A percentile compares a stretch with the other conserved stretches of the same genome.
These are phyloP conservation scores for Gastrolobium bilobum DNA, from an alignment of 306 rosid genomes.

Conservation along the genomic window DNA sequence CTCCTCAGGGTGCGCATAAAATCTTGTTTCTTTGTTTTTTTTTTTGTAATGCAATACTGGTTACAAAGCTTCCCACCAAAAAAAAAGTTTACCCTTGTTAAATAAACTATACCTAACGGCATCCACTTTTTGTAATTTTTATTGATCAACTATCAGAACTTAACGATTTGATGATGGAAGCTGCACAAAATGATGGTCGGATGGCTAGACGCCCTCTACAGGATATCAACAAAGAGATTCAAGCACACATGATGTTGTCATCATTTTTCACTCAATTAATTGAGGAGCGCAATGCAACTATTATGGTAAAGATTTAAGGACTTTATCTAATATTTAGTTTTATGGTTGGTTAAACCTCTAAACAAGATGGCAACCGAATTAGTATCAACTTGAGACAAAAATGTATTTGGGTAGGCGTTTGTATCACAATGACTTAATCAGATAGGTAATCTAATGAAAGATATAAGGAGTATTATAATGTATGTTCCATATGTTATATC, in stretches of 20 bases:
- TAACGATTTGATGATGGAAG: slow-evolving; percentile 64
- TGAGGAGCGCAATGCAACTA: slow-evolving; percentile 57
- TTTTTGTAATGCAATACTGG: neutral
- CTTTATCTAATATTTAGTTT: slow-evolving; percentile 18
- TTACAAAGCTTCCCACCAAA: neutral
- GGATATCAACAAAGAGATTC: slow-evolving; percentile 64
- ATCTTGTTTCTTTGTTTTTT: neutral
- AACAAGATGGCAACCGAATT: neutral
- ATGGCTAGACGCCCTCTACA: slow-evolving; percentile 73
- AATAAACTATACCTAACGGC: slow-evolving; percentile 25
- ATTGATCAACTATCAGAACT: slow-evolving; percentile 64
- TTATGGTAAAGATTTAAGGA: slow-evolving; percentile 58
- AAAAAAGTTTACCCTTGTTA: slow-evolving; percentile 5
- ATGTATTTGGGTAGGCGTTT: neutral
- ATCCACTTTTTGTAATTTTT: slow-evolving; percentile 39
- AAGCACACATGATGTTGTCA: slow-evolving; percentile 71
- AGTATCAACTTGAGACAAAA: slow-evolving; percentile 2
- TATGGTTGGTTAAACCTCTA: slow-evolving; percentile 21
- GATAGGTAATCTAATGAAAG: slow-evolving; percentile 22
- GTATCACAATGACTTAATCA: neutral
- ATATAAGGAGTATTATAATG: neutral
- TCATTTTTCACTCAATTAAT: slow-evolving; percentile 56
- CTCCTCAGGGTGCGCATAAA: slow-evolving; percentile 56
- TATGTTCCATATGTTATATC: slow-evolving; percentile 18
- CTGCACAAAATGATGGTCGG: slow-evolving; percentile 77